Conservation (phyloP, 768 basidiomycete genomes). For the Sporobolomyces roseus region DNA sequence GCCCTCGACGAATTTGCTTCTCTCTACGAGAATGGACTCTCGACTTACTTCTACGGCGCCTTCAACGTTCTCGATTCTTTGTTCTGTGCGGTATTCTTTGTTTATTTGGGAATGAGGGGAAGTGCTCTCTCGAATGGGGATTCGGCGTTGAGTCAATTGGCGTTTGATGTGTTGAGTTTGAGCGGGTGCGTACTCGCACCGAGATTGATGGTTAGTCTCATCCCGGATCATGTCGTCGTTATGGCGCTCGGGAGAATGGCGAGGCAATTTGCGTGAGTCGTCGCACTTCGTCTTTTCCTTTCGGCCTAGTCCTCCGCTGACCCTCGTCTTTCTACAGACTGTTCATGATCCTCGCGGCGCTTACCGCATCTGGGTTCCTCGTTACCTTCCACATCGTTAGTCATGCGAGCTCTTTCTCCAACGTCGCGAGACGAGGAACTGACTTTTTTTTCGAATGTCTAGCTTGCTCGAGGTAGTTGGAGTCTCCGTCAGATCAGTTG, state of each 20-base stretch:
- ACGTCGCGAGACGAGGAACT: no score
- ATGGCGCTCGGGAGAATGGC: constrained; percentile 36
- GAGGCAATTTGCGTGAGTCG: constrained; percentile 24
- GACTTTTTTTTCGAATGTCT: not conserved
- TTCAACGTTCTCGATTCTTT: constrained; percentile 35
- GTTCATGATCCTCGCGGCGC: constrained; percentile 19
- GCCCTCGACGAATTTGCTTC: constrained; percentile 40
- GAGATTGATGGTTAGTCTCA: constrained; percentile 51
- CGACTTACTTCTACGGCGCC: constrained; percentile 19
- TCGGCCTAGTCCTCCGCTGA: not conserved
- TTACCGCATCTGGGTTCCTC: constrained; percentile 34
- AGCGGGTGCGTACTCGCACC: constrained; percentile 76
- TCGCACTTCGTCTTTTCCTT: not conserved
- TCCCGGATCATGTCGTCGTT: constrained; percentile 39
- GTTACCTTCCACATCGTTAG: constrained; percentile 21
- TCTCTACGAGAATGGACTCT: constrained; percentile 34
- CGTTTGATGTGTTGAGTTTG: constrained; percentile 71
- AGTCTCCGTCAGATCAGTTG: constrained; percentile 6
- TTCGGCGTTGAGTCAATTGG: constrained; percentile 54
- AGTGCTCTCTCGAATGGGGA: constrained; percentile 55
- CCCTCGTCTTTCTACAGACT: not conserved
- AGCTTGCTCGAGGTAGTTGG: constrained; percentile 13
- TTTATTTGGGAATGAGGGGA: constrained; percentile 63
- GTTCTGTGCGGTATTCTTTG: constrained; percentile 58
- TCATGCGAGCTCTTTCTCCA: no score